A percentile compares a stretch with the other conserved stretches of the same genome.
Evolutionary conservation across 805 yeast genomes (phyloP).

Genomic region (Cyberlindnera bimundalis): DNA sequence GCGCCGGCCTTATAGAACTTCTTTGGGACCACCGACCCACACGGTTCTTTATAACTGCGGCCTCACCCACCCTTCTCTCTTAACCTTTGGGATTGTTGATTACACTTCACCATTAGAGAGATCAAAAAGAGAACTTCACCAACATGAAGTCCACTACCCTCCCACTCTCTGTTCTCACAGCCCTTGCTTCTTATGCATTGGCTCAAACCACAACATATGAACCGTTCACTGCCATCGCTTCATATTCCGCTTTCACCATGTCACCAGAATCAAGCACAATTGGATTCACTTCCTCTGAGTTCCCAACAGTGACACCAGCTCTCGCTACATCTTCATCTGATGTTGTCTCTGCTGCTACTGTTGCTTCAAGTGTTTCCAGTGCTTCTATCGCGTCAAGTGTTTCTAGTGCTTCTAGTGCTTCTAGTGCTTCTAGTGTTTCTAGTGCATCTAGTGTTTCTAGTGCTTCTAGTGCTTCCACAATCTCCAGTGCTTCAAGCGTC

Average conservation of each 20-base stretch:
- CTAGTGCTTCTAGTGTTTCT: no score
- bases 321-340: background rate
- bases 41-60: background rate
- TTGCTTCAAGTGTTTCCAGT: slow-evolving; percentile 2
- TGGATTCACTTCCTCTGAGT: slow-evolving; percentile 4
- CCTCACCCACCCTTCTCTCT: background rate
- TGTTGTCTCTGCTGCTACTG: background rate
- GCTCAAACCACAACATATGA: slow-evolving; percentile 23
- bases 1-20: no score
- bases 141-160: slow-evolving; percentile 9
- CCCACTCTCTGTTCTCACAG: slow-evolving; percentile 6
- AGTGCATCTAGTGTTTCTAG: no score
- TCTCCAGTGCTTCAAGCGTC: no score
- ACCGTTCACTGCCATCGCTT: slow-evolving; percentile 23
- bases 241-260: slow-evolving; percentile 14
- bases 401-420: no score
- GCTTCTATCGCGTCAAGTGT: no score
- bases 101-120: no score
- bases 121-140: no score
- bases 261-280: slow-evolving; percentile 2
- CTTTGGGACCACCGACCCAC: background rate
- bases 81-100: no score
- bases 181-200: slow-evolving; percentile 15
- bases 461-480: no score
- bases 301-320: slow-evolving; percentile 4